Percentiles rank a stretch among this genome's conserved stretches.
Evolutionary conservation across 192 early-diverging fungal genomes (phyloP).

Genomic region (Rhizophagus sp.): DNA sequence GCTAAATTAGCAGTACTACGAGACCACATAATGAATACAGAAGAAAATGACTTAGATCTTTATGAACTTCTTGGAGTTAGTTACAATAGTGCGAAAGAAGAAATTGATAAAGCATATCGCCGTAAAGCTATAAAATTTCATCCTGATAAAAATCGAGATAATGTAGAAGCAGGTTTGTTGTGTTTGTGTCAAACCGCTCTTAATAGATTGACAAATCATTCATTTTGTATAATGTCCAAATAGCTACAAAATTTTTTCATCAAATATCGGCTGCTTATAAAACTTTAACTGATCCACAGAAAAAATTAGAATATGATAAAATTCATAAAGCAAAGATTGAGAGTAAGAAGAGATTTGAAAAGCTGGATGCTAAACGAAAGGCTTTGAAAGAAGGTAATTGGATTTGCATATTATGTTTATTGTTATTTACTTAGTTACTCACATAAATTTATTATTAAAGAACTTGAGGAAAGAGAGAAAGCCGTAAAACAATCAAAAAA

Average conservation of each 20-base stretch:
- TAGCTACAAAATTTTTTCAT: slow-evolving; percentile 39
- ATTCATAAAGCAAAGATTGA: slow-evolving; percentile 38
- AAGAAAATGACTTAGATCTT: slow-evolving; percentile 42
- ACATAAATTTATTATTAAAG: not conserved
- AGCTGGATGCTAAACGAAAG: slow-evolving; percentile 44
- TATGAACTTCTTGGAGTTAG: slow-evolving; percentile 51
- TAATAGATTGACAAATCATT: no score
- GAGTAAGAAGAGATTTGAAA: slow-evolving; percentile 38
- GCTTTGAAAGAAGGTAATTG: slow-evolving; percentile 35
- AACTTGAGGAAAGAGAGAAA: slow-evolving; percentile 42
- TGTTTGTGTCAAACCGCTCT: not conserved
- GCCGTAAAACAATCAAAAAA: slow-evolving; percentile 38
- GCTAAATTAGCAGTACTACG: no score
- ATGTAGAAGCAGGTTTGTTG: slow-evolving; percentile 54
- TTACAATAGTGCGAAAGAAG: slow-evolving; percentile 41
- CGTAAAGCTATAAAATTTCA: slow-evolving; percentile 77
- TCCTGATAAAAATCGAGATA: slow-evolving; percentile 82
- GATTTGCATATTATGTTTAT: not conserved
- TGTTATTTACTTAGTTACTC: not conserved
- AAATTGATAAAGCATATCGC: slow-evolving; percentile 54
- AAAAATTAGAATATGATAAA: slow-evolving; percentile 44
- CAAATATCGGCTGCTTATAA: slow-evolving; percentile 36
- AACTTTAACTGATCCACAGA: slow-evolving; percentile 37
- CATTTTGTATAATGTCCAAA: not conserved
- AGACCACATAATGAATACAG: no score